Conservation (phyloP, 495 filamentous ascomycete genomes). For the Tetracladium setigerum region DNA sequence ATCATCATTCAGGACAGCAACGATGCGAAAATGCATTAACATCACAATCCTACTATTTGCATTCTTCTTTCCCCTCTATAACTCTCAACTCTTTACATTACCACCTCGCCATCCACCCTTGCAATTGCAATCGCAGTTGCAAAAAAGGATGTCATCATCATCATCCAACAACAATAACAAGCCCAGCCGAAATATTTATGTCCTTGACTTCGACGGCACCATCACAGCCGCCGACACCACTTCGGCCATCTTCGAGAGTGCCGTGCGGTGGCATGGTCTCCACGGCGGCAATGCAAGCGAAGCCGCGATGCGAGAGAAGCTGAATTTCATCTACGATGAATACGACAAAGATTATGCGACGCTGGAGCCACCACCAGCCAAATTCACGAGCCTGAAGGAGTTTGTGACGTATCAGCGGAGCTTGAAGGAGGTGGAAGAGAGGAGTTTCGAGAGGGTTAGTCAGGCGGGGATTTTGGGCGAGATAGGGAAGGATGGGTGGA, state of each 20-base stretch:
- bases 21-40: no score
- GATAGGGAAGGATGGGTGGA: conserved; percentile 8
- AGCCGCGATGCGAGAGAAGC: conserved; percentile 1
- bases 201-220: conserved; percentile 20
- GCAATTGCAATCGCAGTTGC: no score
- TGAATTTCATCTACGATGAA: background rate
- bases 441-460: conserved; percentile 16
- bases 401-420: conserved; percentile 11
- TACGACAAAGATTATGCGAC: conserved; percentile 13
- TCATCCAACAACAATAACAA: no score
- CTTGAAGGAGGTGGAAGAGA: conserved; percentile 5
- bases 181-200: background rate
- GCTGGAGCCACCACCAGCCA: background rate
- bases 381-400: conserved; percentile 3
- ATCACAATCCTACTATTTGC: no score
- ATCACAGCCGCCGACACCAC: conserved; percentile 19
- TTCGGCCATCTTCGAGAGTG: conserved; percentile 1
- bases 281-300: background rate
- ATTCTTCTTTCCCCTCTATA: no score
- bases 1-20: no score
- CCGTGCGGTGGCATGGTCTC: background rate
- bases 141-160: no score
- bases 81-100: no score
- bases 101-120: no score
- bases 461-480: conserved; percentile 10